phyloP scores from a whole-genome alignment of 257 asterid species.

The Solanum ossicruentum region DNA sequence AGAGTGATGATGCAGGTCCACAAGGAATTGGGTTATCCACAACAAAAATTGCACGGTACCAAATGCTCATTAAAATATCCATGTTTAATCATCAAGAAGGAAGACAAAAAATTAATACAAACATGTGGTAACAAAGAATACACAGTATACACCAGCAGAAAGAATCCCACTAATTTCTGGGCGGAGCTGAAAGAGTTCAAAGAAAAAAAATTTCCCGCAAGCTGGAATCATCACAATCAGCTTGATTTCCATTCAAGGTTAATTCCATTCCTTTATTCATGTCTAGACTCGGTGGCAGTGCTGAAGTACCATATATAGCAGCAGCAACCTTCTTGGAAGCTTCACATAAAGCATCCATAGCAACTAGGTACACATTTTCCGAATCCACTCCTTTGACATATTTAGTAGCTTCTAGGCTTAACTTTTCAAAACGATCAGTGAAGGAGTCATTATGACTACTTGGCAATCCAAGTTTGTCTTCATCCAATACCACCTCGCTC shows the following conservation, averaged over 20 bases:
- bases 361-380: slow-evolving; percentile 32
- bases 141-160: background rate
- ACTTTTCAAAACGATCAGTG: slow-evolving; percentile 66
- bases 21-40: too few relatives aligned
- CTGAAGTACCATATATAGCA: background rate
- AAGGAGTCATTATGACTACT: slow-evolving; percentile 74
- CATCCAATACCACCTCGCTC: slow-evolving; percentile 59
- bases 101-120: background rate
- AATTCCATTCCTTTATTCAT: background rate
- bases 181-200: background rate
- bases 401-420: slow-evolving; percentile 73
- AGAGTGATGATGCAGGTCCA: too few relatives aligned
- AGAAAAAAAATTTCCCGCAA: background rate
- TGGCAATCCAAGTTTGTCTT: slow-evolving; percentile 35
- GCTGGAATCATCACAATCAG: background rate
- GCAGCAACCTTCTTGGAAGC: slow-evolving; percentile 64
- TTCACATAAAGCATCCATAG: slow-evolving; percentile 58
- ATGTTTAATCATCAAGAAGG: background rate
- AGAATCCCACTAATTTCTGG: background rate
- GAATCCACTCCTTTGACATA: slow-evolving; percentile 69
- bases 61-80: too few relatives aligned
- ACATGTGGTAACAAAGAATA: background rate
- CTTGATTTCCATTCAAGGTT: background rate
- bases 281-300: background rate
- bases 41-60: too few relatives aligned